Percentiles rank a stretch among this genome's conserved stretches.
Conservation (phyloP, 2,329 filamentous ascomycete genomes). For the Diaporthe helianthi region DNA sequence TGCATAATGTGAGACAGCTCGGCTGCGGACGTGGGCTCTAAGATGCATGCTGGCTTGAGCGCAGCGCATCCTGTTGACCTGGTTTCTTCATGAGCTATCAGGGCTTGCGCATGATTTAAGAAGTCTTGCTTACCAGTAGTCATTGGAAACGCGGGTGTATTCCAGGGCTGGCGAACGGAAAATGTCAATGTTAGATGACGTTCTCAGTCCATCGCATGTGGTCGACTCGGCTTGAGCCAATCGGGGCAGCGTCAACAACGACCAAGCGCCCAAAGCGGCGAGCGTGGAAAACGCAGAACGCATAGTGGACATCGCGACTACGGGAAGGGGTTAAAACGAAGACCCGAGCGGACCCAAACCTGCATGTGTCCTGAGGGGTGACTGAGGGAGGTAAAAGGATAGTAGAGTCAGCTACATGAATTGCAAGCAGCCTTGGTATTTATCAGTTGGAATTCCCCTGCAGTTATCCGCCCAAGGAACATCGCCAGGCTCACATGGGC, state of each 20-base stretch:
- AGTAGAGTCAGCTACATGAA: background rate
- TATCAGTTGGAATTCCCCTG: background rate
- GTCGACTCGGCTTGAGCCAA: background rate
- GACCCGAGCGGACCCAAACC: background rate
- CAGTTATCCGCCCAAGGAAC: background rate
- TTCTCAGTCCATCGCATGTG: background rate
- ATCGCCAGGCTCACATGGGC: background rate
- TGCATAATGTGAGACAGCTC: conserved; percentile 21
- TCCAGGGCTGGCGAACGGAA: background rate
- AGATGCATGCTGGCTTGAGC: conserved; percentile 24
- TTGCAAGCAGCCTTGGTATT: background rate
- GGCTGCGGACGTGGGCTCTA: background rate
- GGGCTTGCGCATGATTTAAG: background rate
- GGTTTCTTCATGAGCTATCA: background rate
- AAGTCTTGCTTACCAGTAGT: background rate
- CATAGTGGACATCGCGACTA: background rate
- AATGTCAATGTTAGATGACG: background rate
- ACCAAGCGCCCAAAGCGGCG: conserved; percentile 2
- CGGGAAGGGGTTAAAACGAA: background rate
- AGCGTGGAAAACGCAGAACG: background rate
- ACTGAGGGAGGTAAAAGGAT: background rate
- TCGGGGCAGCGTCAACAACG: background rate
- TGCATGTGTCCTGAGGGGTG: background rate
- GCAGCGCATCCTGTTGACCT: conserved; percentile 27
- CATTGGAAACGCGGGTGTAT: background rate